Percentiles rank a stretch among this genome's conserved stretches.
These are phyloP conservation scores for Pigoraptor vietnamica DNA, from an alignment of 78 protist genomes.

Conservation along the genomic window DNA sequence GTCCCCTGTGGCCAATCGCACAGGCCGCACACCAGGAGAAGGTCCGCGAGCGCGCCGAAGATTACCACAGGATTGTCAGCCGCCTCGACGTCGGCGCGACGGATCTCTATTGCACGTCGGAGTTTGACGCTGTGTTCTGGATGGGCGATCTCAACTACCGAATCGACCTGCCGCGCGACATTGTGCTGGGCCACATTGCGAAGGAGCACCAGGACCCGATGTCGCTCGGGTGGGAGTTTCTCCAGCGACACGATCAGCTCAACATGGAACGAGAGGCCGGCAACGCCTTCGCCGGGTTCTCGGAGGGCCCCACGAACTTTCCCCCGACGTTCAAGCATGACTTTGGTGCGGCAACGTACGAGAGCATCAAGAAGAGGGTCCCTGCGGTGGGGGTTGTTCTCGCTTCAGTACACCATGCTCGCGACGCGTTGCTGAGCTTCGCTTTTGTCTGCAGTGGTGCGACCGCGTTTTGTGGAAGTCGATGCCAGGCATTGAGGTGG, in stretches of 20 bases:
- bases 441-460: neutral
- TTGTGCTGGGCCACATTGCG: neutral
- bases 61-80: slow-evolving; percentile 51
- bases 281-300: neutral
- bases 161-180: slow-evolving; percentile 4
- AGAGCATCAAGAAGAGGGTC: neutral
- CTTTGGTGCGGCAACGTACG: neutral
- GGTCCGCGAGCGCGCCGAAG: slow-evolving; percentile 56
- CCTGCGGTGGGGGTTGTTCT: neutral
- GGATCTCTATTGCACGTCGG: slow-evolving; percentile 36
- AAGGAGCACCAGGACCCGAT: neutral
- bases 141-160: slow-evolving; percentile 81
- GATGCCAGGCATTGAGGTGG: neutral
- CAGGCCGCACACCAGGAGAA: slow-evolving; percentile 80
- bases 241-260: neutral
- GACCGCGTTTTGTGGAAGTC: neutral
- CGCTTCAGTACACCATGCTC: no score
- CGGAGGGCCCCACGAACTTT: neutral
- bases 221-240: neutral
- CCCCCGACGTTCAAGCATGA: neutral
- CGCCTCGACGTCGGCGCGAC: neutral
- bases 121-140: slow-evolving; percentile 51
- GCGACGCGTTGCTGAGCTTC: no score
- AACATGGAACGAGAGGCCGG: neutral
- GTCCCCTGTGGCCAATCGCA: neutral